phyloP scores from a whole-genome alignment of 768 basidiomycete genomes.

The Hericium erinaceus region DNA sequence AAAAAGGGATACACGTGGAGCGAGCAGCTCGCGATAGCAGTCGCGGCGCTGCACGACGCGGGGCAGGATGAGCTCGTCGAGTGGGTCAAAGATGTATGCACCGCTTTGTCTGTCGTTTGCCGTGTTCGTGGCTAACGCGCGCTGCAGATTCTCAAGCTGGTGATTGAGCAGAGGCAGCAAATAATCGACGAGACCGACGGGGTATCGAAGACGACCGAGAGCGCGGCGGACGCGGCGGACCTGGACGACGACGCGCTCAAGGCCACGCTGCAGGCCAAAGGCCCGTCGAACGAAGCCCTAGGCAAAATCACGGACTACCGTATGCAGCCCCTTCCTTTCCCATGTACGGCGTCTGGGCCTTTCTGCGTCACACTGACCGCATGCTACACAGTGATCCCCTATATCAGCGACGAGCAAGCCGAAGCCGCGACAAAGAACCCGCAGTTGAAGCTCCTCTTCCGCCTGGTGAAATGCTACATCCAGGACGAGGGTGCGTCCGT shows the following conservation, averaged over 20 bases:
- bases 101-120: not conserved
- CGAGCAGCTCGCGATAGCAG: slow-evolving; percentile 81
- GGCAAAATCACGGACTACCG: slow-evolving; percentile 68
- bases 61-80: slow-evolving; percentile 56
- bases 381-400: slow-evolving; percentile 55
- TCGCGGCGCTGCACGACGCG: slow-evolving; percentile 62
- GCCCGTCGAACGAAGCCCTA: slow-evolving; percentile 61
- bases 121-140: not conserved
- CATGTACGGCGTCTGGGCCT: not conserved
- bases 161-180: slow-evolving; percentile 47
- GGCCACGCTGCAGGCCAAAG: slow-evolving; percentile 7
- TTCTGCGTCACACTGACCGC: not conserved
- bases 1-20: slow-evolving; percentile 86
- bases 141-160: slow-evolving; percentile 49
- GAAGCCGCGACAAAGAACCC: slow-evolving; percentile 70
- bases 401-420: slow-evolving; percentile 64
- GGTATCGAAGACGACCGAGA: slow-evolving; percentile 21
- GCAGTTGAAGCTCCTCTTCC: slow-evolving; percentile 77
- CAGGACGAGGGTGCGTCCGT: slow-evolving; percentile 49
- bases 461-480: slow-evolving; percentile 63
- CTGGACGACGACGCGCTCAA: slow-evolving; percentile 13
- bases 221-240: slow-evolving; percentile 23
- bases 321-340: slow-evolving; percentile 28
- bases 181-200: slow-evolving; percentile 55
- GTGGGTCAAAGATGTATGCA: slow-evolving; percentile 74